These are phyloP conservation scores for Dendrobium nobile DNA, from an alignment of 106 monocot species.

Conservation along the genomic window DNA sequence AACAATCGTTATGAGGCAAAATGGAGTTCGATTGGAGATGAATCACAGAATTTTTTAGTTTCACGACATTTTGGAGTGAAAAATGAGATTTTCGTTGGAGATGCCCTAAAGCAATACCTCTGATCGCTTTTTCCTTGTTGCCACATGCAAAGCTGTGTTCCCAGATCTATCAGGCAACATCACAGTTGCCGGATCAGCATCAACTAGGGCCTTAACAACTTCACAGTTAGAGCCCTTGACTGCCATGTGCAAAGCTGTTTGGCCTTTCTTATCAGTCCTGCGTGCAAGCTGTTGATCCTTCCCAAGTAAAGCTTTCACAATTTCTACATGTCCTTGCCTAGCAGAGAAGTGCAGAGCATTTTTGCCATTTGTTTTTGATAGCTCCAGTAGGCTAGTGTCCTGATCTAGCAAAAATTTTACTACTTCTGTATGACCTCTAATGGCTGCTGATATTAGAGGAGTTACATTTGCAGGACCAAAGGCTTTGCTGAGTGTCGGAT, in stretches of 20 bases:
- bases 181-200: constrained; percentile 59
- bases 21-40: too few relatives aligned
- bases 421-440: constrained; percentile 43
- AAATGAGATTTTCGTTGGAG: too few relatives aligned
- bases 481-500: constrained; percentile 44
- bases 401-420: constrained; percentile 31
- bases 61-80: too few relatives aligned
- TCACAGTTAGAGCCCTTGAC: constrained; percentile 52
- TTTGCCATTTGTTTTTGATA: constrained; percentile 55
- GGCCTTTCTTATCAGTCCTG: constrained; percentile 71
- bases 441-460: constrained; percentile 57
- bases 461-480: constrained; percentile 56
- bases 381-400: constrained; percentile 23
- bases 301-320: constrained; percentile 45
- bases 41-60: too few relatives aligned
- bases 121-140: constrained; percentile 59
- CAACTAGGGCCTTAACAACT: constrained; percentile 52
- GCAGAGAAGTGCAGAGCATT: constrained; percentile 66
- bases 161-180: constrained; percentile 58
- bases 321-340: constrained; percentile 48
- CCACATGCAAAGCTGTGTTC: constrained; percentile 65
- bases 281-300: constrained; percentile 59
- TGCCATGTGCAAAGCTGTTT: constrained; percentile 74
- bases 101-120: constrained; percentile 31
- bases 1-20: too few relatives aligned